Conservation (phyloP, 176 grass and related monocot species). For the Cenchrus fungigraminus region DNA sequence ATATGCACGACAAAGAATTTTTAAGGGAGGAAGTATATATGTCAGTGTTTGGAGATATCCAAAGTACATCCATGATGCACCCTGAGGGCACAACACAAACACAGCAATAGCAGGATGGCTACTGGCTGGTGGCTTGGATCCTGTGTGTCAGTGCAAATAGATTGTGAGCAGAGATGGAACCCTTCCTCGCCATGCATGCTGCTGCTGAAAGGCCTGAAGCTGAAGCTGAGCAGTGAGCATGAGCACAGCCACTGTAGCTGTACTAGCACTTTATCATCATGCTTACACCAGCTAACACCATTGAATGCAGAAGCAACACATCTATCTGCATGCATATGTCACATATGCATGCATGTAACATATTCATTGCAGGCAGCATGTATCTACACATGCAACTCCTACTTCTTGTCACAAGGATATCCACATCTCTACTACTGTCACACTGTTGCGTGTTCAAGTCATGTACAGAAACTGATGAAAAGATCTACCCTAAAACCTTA, state of each 20-base stretch:
- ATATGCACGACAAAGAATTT: conserved; percentile 29
- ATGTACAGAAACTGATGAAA: neutral
- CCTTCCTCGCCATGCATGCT: conserved; percentile 9
- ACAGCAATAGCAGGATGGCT: conserved; percentile 10
- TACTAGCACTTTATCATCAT: conserved; percentile 9
- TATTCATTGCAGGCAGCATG: conserved; percentile 19
- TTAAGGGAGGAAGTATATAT: neutral
- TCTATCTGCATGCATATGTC: conserved; percentile 50
- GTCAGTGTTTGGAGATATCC: conserved; percentile 30
- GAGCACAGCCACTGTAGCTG: conserved; percentile 1
- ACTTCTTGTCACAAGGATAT: conserved; percentile 15
- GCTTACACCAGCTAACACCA: conserved; percentile 34
- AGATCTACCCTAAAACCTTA: neutral
- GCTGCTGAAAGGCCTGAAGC: neutral
- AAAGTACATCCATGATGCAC: conserved; percentile 18
- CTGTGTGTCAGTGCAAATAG: conserved; percentile 41
- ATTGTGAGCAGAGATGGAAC: conserved; percentile 42
- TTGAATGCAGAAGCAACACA: conserved; percentile 33
- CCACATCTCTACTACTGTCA: neutral
- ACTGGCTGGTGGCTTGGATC: conserved; percentile 23
- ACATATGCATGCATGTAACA: conserved; percentile 29
- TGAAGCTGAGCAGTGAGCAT: neutral
- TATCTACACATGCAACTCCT: neutral
- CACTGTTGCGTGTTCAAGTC: conserved; percentile 16
- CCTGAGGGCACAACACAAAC: conserved; percentile 23